Conservation (phyloP, 345 rosid species). For the Dipteronia dyeriana region DNA sequence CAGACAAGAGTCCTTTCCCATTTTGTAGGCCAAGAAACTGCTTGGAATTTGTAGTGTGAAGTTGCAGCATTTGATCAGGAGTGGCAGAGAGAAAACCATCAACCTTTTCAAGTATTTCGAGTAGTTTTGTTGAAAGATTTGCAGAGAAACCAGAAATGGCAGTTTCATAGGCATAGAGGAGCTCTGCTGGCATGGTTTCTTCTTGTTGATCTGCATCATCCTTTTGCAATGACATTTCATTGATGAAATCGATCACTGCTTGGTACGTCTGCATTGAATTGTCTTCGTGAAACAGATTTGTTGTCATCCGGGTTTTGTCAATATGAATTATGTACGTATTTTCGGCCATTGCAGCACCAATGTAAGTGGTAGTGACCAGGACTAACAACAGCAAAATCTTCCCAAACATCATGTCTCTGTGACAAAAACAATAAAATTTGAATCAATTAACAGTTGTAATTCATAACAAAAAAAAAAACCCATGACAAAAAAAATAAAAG, state of each 20-base stretch:
- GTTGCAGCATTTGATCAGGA: constrained; percentile 54
- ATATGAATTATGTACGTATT: constrained; percentile 68
- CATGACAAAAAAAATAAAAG: too few species aligned
- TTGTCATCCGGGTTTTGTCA: constrained; percentile 40
- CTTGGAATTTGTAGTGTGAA: constrained; percentile 66
- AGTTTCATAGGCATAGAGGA: constrained; percentile 56
- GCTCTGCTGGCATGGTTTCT: constrained; percentile 29
- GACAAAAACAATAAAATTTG: too few species aligned
- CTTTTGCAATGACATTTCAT: constrained; percentile 27
- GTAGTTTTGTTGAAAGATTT: constrained; percentile 51
- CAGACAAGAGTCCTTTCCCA: constrained; percentile 58
- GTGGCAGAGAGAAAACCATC: constrained; percentile 58
- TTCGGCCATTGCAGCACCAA: constrained; percentile 28
- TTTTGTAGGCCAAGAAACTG: constrained; percentile 62
- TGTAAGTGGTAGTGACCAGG: constrained; percentile 24
- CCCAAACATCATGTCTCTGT: too few species aligned
- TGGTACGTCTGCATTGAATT: constrained; percentile 38
- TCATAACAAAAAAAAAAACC: too few species aligned
- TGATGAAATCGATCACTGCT: constrained; percentile 37
- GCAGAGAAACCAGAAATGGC: constrained; percentile 70
- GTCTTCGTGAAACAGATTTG: constrained; percentile 3
- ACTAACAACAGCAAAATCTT: constrained; percentile 26
- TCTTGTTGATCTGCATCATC: constrained; percentile 15
- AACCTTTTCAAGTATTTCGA: constrained; percentile 41
- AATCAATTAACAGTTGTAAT: too few species aligned